Percentiles rank a stretch among this genome's conserved stretches.
Conservation (phyloP, 352 stramenopile species). For the Poterioochromonas sp. region DNA sequence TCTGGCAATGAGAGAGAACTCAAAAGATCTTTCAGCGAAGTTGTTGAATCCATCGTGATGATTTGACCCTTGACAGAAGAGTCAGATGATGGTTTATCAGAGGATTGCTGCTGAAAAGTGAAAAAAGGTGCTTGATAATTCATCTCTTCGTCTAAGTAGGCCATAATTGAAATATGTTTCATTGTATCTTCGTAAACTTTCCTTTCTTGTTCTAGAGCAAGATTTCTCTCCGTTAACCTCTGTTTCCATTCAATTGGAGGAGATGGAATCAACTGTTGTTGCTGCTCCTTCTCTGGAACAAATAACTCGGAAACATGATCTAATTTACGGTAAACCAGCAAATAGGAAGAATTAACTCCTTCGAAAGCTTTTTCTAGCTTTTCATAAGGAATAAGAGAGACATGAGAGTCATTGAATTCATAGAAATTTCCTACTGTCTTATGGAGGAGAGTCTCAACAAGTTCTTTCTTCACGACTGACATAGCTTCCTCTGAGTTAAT, state of each 20-base stretch:
- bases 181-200: too few species aligned
- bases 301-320: not conserved
- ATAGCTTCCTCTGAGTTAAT: not conserved
- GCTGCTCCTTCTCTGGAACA: not conserved
- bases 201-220: not conserved
- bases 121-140: too few species aligned
- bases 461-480: not conserved
- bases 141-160: not conserved
- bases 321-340: conserved; percentile 6
- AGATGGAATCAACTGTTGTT: not conserved
- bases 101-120: too few species aligned
- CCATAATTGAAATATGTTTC: not conserved
- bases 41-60: too few species aligned
- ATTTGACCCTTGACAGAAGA: too few species aligned
- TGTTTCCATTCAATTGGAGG: not conserved
- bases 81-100: too few species aligned
- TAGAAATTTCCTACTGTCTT: not conserved
- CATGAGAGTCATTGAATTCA: not conserved
- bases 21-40: too few species aligned
- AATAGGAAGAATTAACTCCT: not conserved
- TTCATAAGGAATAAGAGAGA: not conserved
- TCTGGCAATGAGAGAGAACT: too few species aligned
- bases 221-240: not conserved
- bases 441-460: not conserved
- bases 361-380: not conserved